Base-by-base conservation (phyloP, 371 early-diverging fungal species). In the Mortierella sp. region DNA sequence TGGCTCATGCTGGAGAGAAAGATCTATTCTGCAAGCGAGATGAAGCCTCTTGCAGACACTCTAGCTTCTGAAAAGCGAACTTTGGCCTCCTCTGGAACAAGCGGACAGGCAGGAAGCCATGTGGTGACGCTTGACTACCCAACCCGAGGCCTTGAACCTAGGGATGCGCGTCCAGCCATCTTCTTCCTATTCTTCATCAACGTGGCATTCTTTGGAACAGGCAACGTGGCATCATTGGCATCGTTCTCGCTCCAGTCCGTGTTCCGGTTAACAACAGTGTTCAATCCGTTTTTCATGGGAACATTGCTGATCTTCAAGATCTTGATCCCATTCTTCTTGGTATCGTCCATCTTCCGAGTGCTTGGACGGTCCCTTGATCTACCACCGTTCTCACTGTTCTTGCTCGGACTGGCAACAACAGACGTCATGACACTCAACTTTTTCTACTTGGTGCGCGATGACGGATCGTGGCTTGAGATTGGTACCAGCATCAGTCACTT, bases 371-470 rank as follows among this genome's bases (percentile, higher is more conserved):
- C 86, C 21, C 74, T 95, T 25, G 86, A 89, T 60, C 81, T 96
- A 24, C 93, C 93, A 7, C 85, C 96, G 3, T 94, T 96, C 78
- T 86, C 91, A 13, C 69, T 96, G 50, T 94, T 95, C 79, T 79
- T 96, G 64, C 68, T 93, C 31, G 95, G 93, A 19, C 81, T 97
- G 52, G 85, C 89, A 40, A 92, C 94, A 10, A 92, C 93, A 1
- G 98, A 98, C 79, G 83, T 96, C 2, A 94, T 95, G 88, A 96
- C 98, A 0, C 86, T 98, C 59, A 94, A 95, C 81, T 98, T 98
- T 67, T 98, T 98, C 78, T 98, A 91, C 71, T 82, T 95, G 55
- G 97, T 98, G 7, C 79, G 90, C 21, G 97, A 97, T 77, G 86
- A 90, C 66, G 98, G 98, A 28, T 90, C 91, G 54, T 97, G 98